phyloP scores from a whole-genome alignment of 257 asterid species.

The Nicotiana attenuata region DNA sequence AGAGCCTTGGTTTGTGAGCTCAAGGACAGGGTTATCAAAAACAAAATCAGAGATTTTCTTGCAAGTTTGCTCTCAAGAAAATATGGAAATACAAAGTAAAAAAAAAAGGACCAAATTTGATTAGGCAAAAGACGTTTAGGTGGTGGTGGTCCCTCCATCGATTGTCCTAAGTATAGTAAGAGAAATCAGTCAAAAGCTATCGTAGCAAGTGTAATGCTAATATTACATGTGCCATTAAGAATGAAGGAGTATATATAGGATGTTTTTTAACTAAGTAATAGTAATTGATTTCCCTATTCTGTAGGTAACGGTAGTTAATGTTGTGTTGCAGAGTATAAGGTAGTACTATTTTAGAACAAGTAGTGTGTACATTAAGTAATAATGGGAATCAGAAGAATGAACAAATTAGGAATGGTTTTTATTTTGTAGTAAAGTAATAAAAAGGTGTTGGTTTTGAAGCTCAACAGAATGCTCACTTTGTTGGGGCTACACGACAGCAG shows the following conservation, averaged over 20 bases:
- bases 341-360: not conserved
- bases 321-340: not conserved
- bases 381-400: slow-evolving; percentile 1
- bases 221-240: not conserved
- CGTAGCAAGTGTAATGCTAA: not conserved
- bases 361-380: not conserved
- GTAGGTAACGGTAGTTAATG: not conserved
- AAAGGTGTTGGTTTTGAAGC: not conserved
- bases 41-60: not conserved
- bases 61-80: not conserved
- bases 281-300: not conserved
- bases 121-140: slow-evolving; percentile 4
- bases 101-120: not conserved
- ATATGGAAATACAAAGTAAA: not conserved
- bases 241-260: not conserved
- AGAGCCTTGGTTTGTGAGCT: not conserved
- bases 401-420: not conserved
- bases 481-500: slow-evolving; percentile 1
- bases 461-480: slow-evolving; percentile 7
- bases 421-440: not conserved
- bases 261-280: not conserved
- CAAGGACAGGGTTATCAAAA: not conserved
- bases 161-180: not conserved
- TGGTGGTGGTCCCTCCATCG: not conserved
- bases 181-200: not conserved